A percentile compares a stretch with the other conserved stretches of the same genome.
phyloP scores from a whole-genome alignment of 345 rosid species.

The Excoecaria agallocha region DNA sequence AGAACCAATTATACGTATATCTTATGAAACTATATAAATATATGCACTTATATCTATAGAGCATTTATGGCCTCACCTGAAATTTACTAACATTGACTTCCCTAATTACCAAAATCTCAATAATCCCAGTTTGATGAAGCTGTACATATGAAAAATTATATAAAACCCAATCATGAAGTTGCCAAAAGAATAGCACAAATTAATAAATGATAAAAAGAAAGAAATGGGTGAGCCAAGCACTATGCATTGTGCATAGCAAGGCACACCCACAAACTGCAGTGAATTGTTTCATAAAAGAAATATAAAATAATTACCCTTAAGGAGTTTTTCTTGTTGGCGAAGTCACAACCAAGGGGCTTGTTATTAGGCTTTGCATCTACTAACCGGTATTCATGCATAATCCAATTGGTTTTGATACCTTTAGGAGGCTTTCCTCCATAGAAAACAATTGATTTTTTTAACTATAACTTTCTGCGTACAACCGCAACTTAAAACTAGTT shows the following conservation, averaged over 20 bases:
- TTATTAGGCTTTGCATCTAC: constrained; percentile 38
- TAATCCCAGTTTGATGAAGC: constrained; percentile 5
- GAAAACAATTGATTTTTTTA: constrained; percentile 36
- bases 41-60: not conserved
- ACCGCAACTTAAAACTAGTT: constrained; percentile 27
- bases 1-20: constrained; percentile 2
- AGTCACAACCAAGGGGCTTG: constrained; percentile 60
- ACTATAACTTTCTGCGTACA: constrained; percentile 33
- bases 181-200: not conserved
- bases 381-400: constrained; percentile 36
- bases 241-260: not conserved
- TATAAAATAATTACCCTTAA: constrained; percentile 52
- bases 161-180: constrained; percentile 97
- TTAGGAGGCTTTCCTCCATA: constrained; percentile 39
- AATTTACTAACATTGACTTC: constrained; percentile 20
- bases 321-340: constrained; percentile 74
- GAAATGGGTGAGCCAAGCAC: not conserved
- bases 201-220: not conserved
- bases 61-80: constrained; percentile 29
- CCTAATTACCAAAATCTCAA: constrained; percentile 39
- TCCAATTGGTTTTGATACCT: constrained; percentile 38
- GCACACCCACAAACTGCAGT: no score
- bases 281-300: no score
- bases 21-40: constrained; percentile 7
- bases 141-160: constrained; percentile 19